phyloP scores from a whole-genome alignment of 2,329 filamentous ascomycete genomes.

The Aspergillus sp. region DNA sequence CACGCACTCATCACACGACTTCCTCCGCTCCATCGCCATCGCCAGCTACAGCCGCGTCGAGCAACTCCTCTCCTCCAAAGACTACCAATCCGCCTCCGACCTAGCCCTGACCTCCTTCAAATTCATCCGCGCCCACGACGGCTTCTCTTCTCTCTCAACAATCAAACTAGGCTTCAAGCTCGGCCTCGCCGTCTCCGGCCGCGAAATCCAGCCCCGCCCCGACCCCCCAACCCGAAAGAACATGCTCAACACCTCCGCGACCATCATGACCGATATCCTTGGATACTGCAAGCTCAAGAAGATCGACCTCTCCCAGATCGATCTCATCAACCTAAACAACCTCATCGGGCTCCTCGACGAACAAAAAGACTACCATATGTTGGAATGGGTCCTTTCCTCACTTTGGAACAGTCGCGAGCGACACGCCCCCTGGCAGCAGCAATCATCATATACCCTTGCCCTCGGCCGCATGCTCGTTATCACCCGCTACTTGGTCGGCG shows the following conservation, averaged over 20 bases:
- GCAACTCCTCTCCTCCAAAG: slow-evolving; percentile 21
- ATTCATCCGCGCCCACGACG: slow-evolving; percentile 27
- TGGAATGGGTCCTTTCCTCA: slow-evolving; percentile 35
- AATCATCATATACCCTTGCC: slow-evolving; percentile 37
- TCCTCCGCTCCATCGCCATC: slow-evolving; percentile 34
- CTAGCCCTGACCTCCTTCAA: slow-evolving; percentile 28
- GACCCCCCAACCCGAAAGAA: slow-evolving; percentile 32
- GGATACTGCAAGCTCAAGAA: slow-evolving; percentile 33
- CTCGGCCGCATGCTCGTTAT: slow-evolving; percentile 47
- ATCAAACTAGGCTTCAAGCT: slow-evolving; percentile 31
- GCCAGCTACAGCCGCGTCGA: slow-evolving; percentile 21
- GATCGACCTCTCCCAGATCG: slow-evolving; percentile 39
- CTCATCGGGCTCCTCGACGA: slow-evolving; percentile 40
- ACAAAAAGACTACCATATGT: slow-evolving; percentile 39
- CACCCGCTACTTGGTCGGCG: slow-evolving; percentile 43
- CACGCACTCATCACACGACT: slow-evolving; percentile 27
- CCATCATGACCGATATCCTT: slow-evolving; percentile 38
- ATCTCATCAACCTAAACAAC: slow-evolving; percentile 36
- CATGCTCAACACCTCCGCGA: slow-evolving; percentile 33
- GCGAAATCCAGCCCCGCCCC: slow-evolving; percentile 29
- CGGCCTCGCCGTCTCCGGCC: slow-evolving; percentile 29
- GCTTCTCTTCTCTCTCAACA: slow-evolving; percentile 19
- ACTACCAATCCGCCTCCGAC: slow-evolving; percentile 27
- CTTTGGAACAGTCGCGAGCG: slow-evolving; percentile 42
- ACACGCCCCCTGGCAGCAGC: slow-evolving; percentile 34